Evolutionary conservation across 768 basidiomycete species (phyloP).

Genomic region (Clitopilus passeckerianus): DNA sequence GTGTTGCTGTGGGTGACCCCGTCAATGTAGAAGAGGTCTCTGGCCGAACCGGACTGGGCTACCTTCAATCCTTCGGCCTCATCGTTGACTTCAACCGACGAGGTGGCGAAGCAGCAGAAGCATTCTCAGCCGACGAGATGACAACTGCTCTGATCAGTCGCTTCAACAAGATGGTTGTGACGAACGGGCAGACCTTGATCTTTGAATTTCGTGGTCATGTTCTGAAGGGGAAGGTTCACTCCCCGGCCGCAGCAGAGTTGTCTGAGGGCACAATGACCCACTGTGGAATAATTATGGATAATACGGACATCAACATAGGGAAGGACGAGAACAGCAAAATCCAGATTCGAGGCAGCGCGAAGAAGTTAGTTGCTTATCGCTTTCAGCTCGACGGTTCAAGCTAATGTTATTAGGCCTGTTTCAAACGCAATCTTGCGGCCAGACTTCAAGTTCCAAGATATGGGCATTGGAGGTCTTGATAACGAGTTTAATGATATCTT

Average conservation of each 20-base stretch:
- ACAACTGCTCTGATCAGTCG: slow-evolving; percentile 67
- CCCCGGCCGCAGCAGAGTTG: slow-evolving; percentile 55
- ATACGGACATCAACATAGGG: slow-evolving; percentile 87
- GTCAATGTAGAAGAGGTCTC: slow-evolving; percentile 64
- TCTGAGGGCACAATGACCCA: slow-evolving; percentile 50
- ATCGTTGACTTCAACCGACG: slow-evolving; percentile 65
- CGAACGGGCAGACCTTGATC: slow-evolving; percentile 62
- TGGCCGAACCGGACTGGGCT: slow-evolving; percentile 17
- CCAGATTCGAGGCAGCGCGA: slow-evolving; percentile 88
- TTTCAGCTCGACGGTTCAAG: neutral
- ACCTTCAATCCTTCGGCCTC: slow-evolving; percentile 74
- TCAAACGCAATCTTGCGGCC: slow-evolving; percentile 95
- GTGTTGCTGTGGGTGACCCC: slow-evolving; percentile 76
- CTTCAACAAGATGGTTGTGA: slow-evolving; percentile 69
- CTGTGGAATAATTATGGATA: slow-evolving; percentile 81
- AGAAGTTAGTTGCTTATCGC: slow-evolving; percentile 53
- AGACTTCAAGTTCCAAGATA: slow-evolving; percentile 99
- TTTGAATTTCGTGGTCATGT: slow-evolving; percentile 90
- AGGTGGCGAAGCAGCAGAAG: slow-evolving; percentile 51
- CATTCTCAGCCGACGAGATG: slow-evolving; percentile 90
- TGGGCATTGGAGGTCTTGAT: slow-evolving; percentile 99
- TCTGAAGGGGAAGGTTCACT: slow-evolving; percentile 65
- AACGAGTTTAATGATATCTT: slow-evolving; percentile 94
- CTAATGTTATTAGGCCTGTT: slow-evolving; percentile 51
- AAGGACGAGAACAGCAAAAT: slow-evolving; percentile 79